These are phyloP conservation scores for Biscogniauxia marginata DNA, from an alignment of 2,329 filamentous ascomycete genomes.

Conservation along the genomic window DNA sequence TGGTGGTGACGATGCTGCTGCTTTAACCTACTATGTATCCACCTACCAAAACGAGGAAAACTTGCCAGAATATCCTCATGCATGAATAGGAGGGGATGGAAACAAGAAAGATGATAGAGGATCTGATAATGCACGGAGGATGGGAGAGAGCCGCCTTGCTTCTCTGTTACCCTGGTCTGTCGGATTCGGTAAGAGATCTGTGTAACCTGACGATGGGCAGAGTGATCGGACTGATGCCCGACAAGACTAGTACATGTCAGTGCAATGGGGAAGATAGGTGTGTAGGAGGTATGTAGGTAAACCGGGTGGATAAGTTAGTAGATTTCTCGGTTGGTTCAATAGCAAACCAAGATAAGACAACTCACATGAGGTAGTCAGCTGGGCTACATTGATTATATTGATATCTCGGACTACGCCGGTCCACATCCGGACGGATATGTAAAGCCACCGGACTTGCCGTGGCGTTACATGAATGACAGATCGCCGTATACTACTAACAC, in stretches of 20 bases:
- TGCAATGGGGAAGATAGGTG: neutral
- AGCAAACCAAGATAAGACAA: neutral
- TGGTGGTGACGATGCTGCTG: neutral
- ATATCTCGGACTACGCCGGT: too few species aligned
- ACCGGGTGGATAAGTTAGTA: neutral
- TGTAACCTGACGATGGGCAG: neutral
- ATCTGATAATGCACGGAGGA: neutral
- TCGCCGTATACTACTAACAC: too few species aligned
- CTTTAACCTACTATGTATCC: neutral
- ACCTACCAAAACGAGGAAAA: neutral
- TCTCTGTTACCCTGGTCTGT: neutral
- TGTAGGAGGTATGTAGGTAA: neutral
- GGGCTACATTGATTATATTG: too few species aligned
- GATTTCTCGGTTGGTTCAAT: neutral
- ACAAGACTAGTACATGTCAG: neutral
- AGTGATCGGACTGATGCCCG: neutral
- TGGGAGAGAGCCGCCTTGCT: neutral
- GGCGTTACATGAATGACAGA: too few species aligned
- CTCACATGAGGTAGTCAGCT: neutral
- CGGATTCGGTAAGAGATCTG: neutral
- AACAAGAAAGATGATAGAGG: neutral
- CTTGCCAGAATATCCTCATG: neutral
- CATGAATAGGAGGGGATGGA: neutral
- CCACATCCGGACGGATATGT: neutral
- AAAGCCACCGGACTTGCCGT: neutral